phyloP scores from a whole-genome alignment of 257 asterid genomes.

The Rehmannia glutinosa region DNA sequence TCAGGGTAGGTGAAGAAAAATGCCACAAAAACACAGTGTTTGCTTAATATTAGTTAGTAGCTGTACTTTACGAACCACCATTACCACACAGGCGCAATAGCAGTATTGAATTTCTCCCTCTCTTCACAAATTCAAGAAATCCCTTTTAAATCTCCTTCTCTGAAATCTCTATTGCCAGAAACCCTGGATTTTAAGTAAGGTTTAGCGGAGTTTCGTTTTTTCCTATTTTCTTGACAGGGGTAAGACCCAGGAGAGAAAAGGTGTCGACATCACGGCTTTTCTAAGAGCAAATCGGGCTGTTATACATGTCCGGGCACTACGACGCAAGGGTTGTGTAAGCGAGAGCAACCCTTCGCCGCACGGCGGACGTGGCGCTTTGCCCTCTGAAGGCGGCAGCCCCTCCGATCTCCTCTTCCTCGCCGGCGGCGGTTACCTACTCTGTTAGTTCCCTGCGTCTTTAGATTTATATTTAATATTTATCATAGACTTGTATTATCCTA shows the following conservation, averaged over 20 bases:
- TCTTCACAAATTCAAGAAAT: not conserved
- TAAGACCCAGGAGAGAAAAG: slow-evolving; percentile 47
- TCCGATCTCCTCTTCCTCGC: slow-evolving; percentile 98
- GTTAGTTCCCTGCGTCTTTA: slow-evolving; percentile 9
- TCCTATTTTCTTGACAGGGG: slow-evolving; percentile 28
- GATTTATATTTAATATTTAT: not conserved
- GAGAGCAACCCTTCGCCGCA: slow-evolving; percentile 90
- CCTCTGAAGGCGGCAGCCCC: slow-evolving; percentile 99
- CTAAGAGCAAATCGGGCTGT: slow-evolving; percentile 44
- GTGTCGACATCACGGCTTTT: slow-evolving; percentile 91
- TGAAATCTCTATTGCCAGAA: not conserved
- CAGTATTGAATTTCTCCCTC: not conserved
- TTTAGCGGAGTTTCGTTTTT: not conserved
- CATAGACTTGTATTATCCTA: not conserved
- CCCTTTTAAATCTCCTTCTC: not conserved
- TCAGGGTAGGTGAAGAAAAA: no score
- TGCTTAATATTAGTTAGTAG: no score
- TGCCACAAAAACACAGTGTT: no score
- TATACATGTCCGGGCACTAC: slow-evolving; percentile 58
- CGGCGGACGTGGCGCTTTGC: slow-evolving; percentile 98
- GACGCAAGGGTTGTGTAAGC: slow-evolving; percentile 70
- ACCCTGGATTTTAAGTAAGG: slow-evolving; percentile 24
- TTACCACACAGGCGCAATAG: not conserved
- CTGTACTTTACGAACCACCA: not conserved
- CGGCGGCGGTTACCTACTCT: slow-evolving; percentile 60